phyloP scores from a whole-genome alignment of 1,284 basidiomycete genomes.

The Neotropicomus parvogracilis region DNA sequence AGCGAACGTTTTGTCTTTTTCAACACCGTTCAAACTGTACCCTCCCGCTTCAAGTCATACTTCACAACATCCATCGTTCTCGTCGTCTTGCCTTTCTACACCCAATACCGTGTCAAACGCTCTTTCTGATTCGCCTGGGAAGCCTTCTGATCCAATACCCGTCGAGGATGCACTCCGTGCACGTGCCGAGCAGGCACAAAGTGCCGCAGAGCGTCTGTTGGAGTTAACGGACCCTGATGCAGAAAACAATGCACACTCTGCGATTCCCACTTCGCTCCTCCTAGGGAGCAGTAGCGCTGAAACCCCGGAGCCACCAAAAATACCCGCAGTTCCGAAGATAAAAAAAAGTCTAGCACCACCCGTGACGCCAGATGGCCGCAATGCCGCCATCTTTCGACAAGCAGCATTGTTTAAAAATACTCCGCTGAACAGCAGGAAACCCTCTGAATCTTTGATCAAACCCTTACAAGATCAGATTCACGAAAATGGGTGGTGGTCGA shows the following conservation, averaged over 20 bases:
- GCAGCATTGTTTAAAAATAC: conserved; percentile 78
- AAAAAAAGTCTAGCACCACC: conserved; percentile 37
- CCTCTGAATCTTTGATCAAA: conserved; percentile 55
- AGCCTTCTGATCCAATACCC: conserved; percentile 39
- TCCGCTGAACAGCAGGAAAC: conserved; percentile 51
- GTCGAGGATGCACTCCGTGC: conserved; percentile 82
- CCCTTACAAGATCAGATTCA: conserved; percentile 58
- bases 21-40: conserved; percentile 58
- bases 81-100: conserved; percentile 51
- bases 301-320: conserved; percentile 36
- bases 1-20: conserved; percentile 66
- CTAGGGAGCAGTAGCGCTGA: conserved; percentile 41
- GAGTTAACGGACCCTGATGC: conserved; percentile 77
- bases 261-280: conserved; percentile 54
- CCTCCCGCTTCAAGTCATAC: conserved; percentile 29
- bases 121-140: conserved; percentile 50
- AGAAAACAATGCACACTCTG: conserved; percentile 48
- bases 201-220: conserved; percentile 76
- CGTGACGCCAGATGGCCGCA: conserved; percentile 61
- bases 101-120: conserved; percentile 50
- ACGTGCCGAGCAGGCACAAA: conserved; percentile 84
- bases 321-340: conserved; percentile 24
- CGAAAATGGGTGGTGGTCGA: conserved; percentile 76
- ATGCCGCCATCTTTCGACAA: conserved; percentile 58
- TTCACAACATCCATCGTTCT: conserved; percentile 40